Conservation (phyloP, 2,329 filamentous ascomycete species). For the Fusarium tanahbumbuense region DNA sequence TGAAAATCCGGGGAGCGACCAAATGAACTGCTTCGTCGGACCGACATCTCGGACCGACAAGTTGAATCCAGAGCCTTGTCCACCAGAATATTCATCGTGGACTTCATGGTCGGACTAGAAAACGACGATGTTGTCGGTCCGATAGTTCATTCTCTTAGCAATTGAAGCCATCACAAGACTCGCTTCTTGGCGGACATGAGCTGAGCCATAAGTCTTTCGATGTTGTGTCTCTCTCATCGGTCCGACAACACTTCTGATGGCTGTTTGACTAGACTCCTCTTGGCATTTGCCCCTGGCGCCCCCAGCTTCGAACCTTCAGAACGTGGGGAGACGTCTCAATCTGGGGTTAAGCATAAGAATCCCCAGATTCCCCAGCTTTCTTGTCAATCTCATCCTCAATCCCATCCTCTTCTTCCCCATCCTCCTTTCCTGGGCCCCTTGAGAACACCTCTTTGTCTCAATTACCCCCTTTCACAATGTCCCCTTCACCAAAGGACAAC, state of each 20-base stretch:
- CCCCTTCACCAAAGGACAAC: constrained; percentile 5
- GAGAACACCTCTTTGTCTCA: not conserved
- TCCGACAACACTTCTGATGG: not conserved
- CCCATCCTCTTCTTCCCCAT: not conserved
- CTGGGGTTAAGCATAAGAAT: constrained; percentile 25
- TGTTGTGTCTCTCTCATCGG: not conserved
- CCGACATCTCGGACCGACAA: constrained; percentile 4
- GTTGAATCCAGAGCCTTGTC: not conserved
- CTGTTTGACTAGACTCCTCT: constrained; percentile 1
- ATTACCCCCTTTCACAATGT: constrained; percentile 3
- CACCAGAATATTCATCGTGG: not conserved
- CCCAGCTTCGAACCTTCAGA: not conserved
- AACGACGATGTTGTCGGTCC: constrained; percentile 19
- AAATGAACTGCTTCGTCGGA: constrained; percentile 2
- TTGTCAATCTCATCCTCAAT: not conserved
- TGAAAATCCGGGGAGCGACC: constrained; percentile 15
- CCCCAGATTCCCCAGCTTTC: constrained; percentile 23
- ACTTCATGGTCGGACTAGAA: constrained; percentile 6
- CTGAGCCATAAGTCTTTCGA: constrained; percentile 9
- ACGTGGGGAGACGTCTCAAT: constrained; percentile 15
- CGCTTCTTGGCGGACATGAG: constrained; percentile 7
- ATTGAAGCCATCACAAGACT: constrained; percentile 24
- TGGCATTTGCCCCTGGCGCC: constrained; percentile 1
- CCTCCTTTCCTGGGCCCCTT: not conserved
- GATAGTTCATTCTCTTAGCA: not conserved